Evolutionary conservation across 106 monocot genomes (phyloP).

Genomic region (Agapanthus africanus): DNA sequence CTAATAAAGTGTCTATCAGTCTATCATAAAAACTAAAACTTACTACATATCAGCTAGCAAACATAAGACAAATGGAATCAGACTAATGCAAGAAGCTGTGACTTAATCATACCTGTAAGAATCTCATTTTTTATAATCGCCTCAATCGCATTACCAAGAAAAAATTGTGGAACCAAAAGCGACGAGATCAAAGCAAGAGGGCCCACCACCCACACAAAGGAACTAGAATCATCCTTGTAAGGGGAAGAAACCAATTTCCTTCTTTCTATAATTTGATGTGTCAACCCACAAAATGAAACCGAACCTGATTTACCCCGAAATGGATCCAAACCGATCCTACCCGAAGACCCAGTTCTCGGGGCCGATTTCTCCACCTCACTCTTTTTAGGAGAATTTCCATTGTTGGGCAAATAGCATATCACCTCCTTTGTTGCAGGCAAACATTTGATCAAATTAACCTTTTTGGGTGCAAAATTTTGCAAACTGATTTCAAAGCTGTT

Average conservation of each 20-base stretch:
- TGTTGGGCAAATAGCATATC: conserved; percentile 17
- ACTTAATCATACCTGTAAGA: conserved; percentile 33
- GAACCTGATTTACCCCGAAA: conserved; percentile 48
- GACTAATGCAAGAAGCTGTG: background rate
- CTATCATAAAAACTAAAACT: background rate
- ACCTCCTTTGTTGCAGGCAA: too few relatives aligned
- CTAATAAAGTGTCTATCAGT: background rate
- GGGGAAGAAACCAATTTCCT: conserved; percentile 50
- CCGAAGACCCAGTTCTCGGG: conserved; percentile 1
- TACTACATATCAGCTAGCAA: background rate
- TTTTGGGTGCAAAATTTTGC: too few relatives aligned
- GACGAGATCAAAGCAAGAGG: conserved; percentile 55
- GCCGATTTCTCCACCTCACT: background rate
- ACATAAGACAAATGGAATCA: background rate
- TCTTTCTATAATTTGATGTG: conserved; percentile 30
- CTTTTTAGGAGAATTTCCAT: conserved; percentile 4
- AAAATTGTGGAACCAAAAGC: conserved; percentile 52
- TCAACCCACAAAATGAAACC: conserved; percentile 51
- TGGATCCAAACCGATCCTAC: conserved; percentile 24
- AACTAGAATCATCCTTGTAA: conserved; percentile 41
- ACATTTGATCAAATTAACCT: too few relatives aligned
- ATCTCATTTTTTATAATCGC: conserved; percentile 33
- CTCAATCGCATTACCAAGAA: conserved; percentile 36
- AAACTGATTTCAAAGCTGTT: too few relatives aligned
- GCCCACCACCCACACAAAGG: conserved; percentile 42